Base-by-base conservation (phyloP, 2,329 filamentous ascomycete genomes). In the Fusarium veterinarium region DNA sequence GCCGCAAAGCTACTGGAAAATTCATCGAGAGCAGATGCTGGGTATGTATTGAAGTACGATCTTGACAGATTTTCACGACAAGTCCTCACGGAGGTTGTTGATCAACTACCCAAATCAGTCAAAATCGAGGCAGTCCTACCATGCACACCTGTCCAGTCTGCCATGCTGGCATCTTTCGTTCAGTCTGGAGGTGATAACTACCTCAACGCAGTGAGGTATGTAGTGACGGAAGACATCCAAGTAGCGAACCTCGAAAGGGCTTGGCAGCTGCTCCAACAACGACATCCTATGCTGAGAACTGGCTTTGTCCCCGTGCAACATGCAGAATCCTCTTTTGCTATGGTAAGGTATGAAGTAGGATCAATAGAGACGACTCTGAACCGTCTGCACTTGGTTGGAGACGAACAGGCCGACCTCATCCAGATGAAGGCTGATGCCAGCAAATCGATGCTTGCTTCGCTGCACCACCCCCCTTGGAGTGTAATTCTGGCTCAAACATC, bases 141-240 rank as follows among this genome's bases (percentile, higher is more conserved):
- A 0, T 97, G 94, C 78, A 97, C 95, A 0, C 86, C 92, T 1
- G 84, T 95, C 1, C 95, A 98, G 76, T 88, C 89, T 53, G 94
- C 93, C 1, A 95, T 98, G 88, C 79, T 97, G 55, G 91, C 91
- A 0, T 90, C 93, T 23, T 97, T 92, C 70, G 78, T 92, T 23
- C 87, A 90, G 59, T 93, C 92, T 0, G 80, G 87, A 2, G 93
- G 93, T 0, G 78, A 81, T 5, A 83, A 92, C 40, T 98, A 98
- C 78, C 88, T 97, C 77, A 98, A 97, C 76, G 90, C 90, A 65
- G 82, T 94, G 41, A 84, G 85, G 25, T 87, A 92, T 76, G 76
- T 82, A 23, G 70, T 94, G 6, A 72, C 85, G 3, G 35, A 77
- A 0, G 76, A 76, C 0, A 56, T 89, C 1, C 80, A 85, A 9